Percentiles rank a stretch among this genome's conserved stretches.
phyloP scores from a whole-genome alignment of 768 basidiomycete species.

The Suillus occidentalis region DNA sequence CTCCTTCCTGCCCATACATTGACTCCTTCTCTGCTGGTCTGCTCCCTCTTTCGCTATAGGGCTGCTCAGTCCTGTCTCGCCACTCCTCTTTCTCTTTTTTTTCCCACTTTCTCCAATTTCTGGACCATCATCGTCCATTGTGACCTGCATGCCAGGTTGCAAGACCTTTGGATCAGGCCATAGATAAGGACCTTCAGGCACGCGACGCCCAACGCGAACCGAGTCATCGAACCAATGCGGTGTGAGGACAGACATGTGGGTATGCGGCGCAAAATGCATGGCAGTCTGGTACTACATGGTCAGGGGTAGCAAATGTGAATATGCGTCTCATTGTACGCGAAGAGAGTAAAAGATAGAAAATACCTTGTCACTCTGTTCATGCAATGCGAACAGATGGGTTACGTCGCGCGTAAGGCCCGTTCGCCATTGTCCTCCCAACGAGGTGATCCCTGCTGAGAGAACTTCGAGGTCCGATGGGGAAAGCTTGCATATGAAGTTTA shows the following conservation, averaged over 20 bases:
- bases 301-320: not conserved
- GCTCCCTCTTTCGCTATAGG: conserved; percentile 22
- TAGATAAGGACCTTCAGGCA: conserved; percentile 58
- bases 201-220: conserved; percentile 53
- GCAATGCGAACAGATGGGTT: conserved; percentile 79
- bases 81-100: conserved; percentile 25
- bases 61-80: conserved; percentile 17
- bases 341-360: not conserved
- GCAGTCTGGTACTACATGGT: conserved; percentile 40
- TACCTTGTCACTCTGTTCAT: conserved; percentile 51
- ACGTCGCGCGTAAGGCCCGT: conserved; percentile 77
- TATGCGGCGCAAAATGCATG: conserved; percentile 58
- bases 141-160: conserved; percentile 24
- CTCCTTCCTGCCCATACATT: conserved; percentile 59
- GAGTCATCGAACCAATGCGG: conserved; percentile 94
- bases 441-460: conserved; percentile 67
- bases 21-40: conserved; percentile 14
- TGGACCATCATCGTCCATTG: conserved; percentile 14
- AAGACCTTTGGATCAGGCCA: conserved; percentile 72
- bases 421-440: conserved; percentile 83
- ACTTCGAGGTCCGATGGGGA: conserved; percentile 67
- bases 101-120: conserved; percentile 18
- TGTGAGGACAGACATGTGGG: conserved; percentile 66
- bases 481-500: conserved; percentile 39
- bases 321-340: not conserved